Conservation (phyloP, 2,329 filamentous ascomycete species). For the Plectosphaerella plurivora region DNA sequence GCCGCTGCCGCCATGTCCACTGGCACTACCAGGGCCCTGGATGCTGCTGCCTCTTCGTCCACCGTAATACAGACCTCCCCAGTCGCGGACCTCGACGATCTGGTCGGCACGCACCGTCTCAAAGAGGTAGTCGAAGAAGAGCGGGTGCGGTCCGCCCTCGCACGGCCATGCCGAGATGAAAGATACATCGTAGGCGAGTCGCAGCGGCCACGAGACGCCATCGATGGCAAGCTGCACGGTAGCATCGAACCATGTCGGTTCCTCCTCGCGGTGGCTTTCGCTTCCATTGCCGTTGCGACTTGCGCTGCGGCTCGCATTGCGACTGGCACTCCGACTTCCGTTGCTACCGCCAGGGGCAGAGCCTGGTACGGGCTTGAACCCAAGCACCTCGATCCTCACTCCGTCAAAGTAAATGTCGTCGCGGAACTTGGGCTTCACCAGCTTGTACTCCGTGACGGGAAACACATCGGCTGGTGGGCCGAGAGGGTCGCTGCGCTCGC, state of each 20-base stretch:
- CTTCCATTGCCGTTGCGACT: neutral
- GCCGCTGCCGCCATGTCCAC: neutral
- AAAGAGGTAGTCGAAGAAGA: slow-evolving; percentile 69
- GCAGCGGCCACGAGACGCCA: slow-evolving; percentile 58
- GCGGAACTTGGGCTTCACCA: slow-evolving; percentile 52
- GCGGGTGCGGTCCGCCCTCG: slow-evolving; percentile 57
- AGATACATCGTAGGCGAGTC: slow-evolving; percentile 59
- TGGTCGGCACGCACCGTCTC: slow-evolving; percentile 57
- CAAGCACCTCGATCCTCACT: slow-evolving; percentile 65
- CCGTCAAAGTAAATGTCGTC: slow-evolving; percentile 53
- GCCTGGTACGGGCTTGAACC: slow-evolving; percentile 44
- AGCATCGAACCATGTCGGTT: slow-evolving; percentile 53
- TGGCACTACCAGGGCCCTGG: neutral
- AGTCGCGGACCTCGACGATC: slow-evolving; percentile 61
- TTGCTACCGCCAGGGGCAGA: neutral
- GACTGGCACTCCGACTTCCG: neutral
- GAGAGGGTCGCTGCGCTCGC: slow-evolving; percentile 62
- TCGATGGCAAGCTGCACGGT: slow-evolving; percentile 60
- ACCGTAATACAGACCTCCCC: slow-evolving; percentile 45
- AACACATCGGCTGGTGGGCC: slow-evolving; percentile 59
- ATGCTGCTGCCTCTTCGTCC: slow-evolving; percentile 8
- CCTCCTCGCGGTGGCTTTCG: slow-evolving; percentile 14
- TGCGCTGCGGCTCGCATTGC: neutral
- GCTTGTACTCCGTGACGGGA: slow-evolving; percentile 63
- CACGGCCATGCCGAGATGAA: slow-evolving; percentile 65